phyloP scores from a whole-genome alignment of 2,329 filamentous ascomycete genomes.

The Colletotrichum simmondsii region DNA sequence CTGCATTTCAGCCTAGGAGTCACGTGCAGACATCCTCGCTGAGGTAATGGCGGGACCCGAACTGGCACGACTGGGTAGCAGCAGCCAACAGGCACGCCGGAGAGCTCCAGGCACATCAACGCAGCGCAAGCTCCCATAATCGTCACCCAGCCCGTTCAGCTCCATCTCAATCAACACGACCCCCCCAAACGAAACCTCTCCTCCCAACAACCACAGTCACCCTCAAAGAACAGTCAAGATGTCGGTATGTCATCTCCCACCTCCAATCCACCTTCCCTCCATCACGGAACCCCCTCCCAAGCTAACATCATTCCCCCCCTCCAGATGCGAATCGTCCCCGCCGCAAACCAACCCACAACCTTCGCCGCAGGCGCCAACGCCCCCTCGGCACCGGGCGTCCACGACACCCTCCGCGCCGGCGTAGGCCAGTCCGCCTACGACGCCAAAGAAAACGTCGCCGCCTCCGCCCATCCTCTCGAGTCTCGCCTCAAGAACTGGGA shows the following conservation, averaged over 20 bases:
- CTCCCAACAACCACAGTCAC: background rate
- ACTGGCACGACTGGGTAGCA: background rate
- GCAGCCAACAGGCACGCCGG: background rate
- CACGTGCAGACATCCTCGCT: constrained; percentile 11
- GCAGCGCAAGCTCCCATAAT: constrained; percentile 33
- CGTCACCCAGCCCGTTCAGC: constrained; percentile 1
- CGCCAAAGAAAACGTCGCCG: constrained; percentile 53
- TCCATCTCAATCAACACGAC: constrained; percentile 8
- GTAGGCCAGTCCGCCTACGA: constrained; percentile 72
- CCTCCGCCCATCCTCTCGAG: constrained; percentile 85
- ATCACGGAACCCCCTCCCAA: background rate
- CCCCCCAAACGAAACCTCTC: background rate
- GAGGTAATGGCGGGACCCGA: constrained; percentile 17
- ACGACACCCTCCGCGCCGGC: constrained; percentile 91
- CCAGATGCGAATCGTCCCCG: constrained; percentile 84
- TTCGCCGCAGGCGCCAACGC: constrained; percentile 77
- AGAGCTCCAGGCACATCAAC: constrained; percentile 36
- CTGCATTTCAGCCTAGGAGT: constrained; percentile 30
- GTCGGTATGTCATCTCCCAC: constrained; percentile 51
- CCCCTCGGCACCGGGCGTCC: constrained; percentile 90
- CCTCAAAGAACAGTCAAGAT: constrained; percentile 50
- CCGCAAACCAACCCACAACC: constrained; percentile 71
- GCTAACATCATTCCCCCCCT: background rate
- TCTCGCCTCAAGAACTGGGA: constrained; percentile 90
- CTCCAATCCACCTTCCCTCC: background rate